phyloP scores from a whole-genome alignment of 768 basidiomycete genomes.

The Suillus brevipes region DNA sequence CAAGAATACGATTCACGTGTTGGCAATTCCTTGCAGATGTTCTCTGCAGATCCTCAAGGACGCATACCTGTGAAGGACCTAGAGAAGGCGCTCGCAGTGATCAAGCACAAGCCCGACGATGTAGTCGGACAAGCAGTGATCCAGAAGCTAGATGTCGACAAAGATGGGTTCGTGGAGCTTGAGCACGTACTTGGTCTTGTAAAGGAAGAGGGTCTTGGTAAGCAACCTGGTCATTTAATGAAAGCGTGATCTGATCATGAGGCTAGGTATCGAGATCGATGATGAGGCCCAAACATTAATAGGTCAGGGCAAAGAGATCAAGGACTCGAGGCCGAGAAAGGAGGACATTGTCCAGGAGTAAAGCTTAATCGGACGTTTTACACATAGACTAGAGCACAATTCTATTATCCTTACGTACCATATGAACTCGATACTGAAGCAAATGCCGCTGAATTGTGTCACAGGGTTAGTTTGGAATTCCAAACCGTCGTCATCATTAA shows the following conservation, averaged over 20 bases:
- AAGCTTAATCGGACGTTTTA: constrained; percentile 15
- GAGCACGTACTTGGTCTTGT: constrained; percentile 92
- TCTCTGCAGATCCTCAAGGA: constrained; percentile 82
- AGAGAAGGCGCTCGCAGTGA: constrained; percentile 87
- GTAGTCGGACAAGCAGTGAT: constrained; percentile 85
- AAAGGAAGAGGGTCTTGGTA: constrained; percentile 83
- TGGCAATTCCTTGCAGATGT: constrained; percentile 81
- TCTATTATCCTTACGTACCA: constrained; percentile 6
- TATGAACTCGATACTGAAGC: not conserved
- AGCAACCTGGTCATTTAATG: constrained; percentile 20
- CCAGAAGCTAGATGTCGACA: constrained; percentile 92
- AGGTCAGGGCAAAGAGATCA: constrained; percentile 81
- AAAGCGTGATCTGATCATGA: constrained; percentile 9
- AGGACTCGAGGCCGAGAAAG: constrained; percentile 81
- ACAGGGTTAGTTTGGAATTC: not conserved
- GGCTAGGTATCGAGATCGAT: constrained; percentile 75
- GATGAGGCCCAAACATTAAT: constrained; percentile 83
- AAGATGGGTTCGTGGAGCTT: constrained; percentile 93
- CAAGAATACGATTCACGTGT: constrained; percentile 90
- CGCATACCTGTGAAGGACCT: constrained; percentile 88
- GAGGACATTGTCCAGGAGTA: constrained; percentile 91
- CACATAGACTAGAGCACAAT: constrained; percentile 14
- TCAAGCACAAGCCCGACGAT: constrained; percentile 91
- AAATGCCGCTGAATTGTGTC: not conserved
- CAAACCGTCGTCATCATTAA: not conserved